These are phyloP conservation scores for Tulasnella calospora DNA, from an alignment of 768 basidiomycete species.

Conservation along the genomic window DNA sequence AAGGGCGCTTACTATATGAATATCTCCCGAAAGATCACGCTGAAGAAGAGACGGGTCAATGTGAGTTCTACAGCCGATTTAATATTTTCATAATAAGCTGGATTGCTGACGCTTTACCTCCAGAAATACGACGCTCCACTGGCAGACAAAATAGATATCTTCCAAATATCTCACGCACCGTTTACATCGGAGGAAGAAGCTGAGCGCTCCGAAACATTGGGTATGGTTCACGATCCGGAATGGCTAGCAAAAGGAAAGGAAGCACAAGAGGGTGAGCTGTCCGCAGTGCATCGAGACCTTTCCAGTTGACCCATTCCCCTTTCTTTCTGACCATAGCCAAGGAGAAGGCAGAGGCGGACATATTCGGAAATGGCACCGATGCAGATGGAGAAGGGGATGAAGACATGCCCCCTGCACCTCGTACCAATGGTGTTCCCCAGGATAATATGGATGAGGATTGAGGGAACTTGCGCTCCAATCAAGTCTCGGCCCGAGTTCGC, in stretches of 20 bases:
- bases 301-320: not conserved
- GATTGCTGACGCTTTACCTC: not conserved
- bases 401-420: not conserved
- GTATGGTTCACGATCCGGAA: slow-evolving; percentile 66
- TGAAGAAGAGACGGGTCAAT: slow-evolving; percentile 79
- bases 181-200: slow-evolving; percentile 71
- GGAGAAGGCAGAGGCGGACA: slow-evolving; percentile 19
- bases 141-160: slow-evolving; percentile 76
- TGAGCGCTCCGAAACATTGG: slow-evolving; percentile 71
- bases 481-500: not conserved
- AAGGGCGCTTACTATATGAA: slow-evolving; percentile 86
- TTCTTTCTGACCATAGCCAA: not conserved
- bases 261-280: slow-evolving; percentile 2
- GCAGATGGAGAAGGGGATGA: slow-evolving; percentile 27
- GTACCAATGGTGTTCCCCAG: not conserved
- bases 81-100: slow-evolving; percentile 21
- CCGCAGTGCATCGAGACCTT: not conserved
- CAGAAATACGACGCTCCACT: slow-evolving; percentile 63
- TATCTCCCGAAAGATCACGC: slow-evolving; percentile 80
- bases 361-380: slow-evolving; percentile 16
- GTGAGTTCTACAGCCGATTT: slow-evolving; percentile 43
- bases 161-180: slow-evolving; percentile 62
- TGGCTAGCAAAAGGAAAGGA: slow-evolving; percentile 36
- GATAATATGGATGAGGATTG: slow-evolving; percentile 18
- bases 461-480: not conserved